Conservation (phyloP, 2,329 filamentous ascomycete genomes). For the Scleromitrula shiraiana region DNA sequence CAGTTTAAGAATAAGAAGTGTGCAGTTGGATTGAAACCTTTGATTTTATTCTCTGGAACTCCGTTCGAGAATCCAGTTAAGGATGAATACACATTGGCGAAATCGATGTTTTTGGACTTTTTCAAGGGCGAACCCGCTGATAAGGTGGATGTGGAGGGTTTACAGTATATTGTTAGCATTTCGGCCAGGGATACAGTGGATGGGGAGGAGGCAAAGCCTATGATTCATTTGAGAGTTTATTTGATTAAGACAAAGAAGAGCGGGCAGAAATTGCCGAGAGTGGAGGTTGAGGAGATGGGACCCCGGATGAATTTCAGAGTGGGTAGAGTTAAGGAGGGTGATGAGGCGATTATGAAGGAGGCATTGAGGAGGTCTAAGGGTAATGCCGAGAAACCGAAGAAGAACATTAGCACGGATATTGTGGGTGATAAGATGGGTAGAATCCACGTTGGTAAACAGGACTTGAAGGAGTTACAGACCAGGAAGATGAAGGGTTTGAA, state of each 20-base stretch:
- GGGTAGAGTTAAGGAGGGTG: constrained; percentile 71
- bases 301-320: constrained; percentile 88
- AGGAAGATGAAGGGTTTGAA: constrained; percentile 99
- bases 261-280: constrained; percentile 77
- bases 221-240: constrained; percentile 68
- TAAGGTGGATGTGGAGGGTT: constrained; percentile 87
- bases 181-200: constrained; percentile 57
- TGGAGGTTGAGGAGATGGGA: constrained; percentile 93
- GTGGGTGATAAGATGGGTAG: constrained; percentile 96
- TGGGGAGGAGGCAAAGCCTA: constrained; percentile 43
- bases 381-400: constrained; percentile 73
- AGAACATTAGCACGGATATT: constrained; percentile 86
- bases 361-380: constrained; percentile 80
- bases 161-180: constrained; percentile 84
- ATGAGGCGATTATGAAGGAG: constrained; percentile 75
- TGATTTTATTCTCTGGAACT: constrained; percentile 85
- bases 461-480: constrained; percentile 79
- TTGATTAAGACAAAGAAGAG: constrained; percentile 78
- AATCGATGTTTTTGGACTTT: constrained; percentile 81
- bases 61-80: constrained; percentile 76
- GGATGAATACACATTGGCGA: constrained; percentile 76
- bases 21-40: constrained; percentile 75
- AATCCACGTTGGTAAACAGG: constrained; percentile 85
- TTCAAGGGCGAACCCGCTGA: constrained; percentile 73
- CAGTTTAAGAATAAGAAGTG: constrained; percentile 73